phyloP scores from a whole-genome alignment of 2,329 filamentous ascomycete genomes.

The Neofusicoccum parvum region DNA sequence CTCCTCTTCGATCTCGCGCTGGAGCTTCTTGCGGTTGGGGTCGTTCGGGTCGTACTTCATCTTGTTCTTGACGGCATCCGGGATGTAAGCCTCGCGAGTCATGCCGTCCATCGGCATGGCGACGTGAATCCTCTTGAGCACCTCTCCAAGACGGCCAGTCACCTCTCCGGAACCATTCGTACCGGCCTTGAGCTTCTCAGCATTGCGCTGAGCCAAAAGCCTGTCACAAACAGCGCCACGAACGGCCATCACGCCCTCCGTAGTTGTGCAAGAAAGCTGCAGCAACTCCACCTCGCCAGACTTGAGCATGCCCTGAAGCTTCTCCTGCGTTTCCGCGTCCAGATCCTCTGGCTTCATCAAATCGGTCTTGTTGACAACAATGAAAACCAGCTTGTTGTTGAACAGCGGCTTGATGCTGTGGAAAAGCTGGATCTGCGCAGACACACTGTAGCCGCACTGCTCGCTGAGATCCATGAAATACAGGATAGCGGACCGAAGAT shows the following conservation, averaged over 20 bases:
- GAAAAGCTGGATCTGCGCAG: conserved; percentile 92
- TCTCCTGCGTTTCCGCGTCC: conserved; percentile 73
- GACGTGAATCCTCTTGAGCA: conserved; percentile 93
- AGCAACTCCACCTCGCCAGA: conserved; percentile 89
- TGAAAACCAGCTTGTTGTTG: conserved; percentile 94
- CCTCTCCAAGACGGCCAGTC: conserved; percentile 81
- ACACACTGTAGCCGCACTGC: conserved; percentile 92
- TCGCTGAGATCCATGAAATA: conserved; percentile 99
- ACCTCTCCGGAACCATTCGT: conserved; percentile 76
- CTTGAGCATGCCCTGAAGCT: conserved; percentile 79
- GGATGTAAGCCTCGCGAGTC: conserved; percentile 80
- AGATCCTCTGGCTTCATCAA: conserved; percentile 85
- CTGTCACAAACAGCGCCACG: conserved; percentile 95
- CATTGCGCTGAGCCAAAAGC: conserved; percentile 87
- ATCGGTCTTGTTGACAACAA: conserved; percentile 99
- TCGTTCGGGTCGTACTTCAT: conserved; percentile 92
- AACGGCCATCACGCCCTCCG: conserved; percentile 90
- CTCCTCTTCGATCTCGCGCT: conserved; percentile 86
- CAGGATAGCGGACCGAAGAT: conserved; percentile 89
- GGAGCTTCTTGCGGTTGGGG: conserved; percentile 77
- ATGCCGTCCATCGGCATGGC: conserved; percentile 87
- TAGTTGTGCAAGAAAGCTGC: conserved; percentile 91
- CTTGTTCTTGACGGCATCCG: conserved; percentile 75
- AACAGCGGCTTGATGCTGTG: conserved; percentile 96
- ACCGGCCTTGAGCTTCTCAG: conserved; percentile 89